Evolutionary conservation across 2,329 filamentous ascomycete genomes (phyloP), one percentile per base, ranked within the genome.

Genomic region (Fusarium sterilihyphosum): DNA sequence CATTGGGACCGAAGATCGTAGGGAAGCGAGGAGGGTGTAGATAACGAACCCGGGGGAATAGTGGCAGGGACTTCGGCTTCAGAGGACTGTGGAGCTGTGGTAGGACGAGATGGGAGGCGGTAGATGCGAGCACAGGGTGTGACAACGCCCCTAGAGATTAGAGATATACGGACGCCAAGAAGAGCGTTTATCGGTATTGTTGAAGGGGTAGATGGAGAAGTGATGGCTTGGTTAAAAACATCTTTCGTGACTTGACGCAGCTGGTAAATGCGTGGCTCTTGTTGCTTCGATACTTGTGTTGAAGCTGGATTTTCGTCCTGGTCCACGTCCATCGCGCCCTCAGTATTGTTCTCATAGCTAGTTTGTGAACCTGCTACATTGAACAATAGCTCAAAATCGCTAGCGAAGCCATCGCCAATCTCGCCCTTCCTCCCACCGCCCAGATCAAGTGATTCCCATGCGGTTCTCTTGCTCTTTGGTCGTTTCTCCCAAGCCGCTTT

Each of bases 101-200:
- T 37, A 1, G 77, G 70, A 5, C 63, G 65, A 4, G 85, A 82
- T 7, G n/a, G 96, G 22, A 98, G 90, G 20, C 94, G 92, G 83
- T 98, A 99, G 73, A 98, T 91, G 41, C 96, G 90, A 8, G 96
- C 94, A 80, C 92, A 93, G 7, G 90, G 84, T 1, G 84, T 86
- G 8, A 92, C 93, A 2, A 92, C 89, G 33, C 96, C 96, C 64
- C 94, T 91, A 44, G 88, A 86, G 14, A 93, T 80, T 52, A 96
- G 86, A 2, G 86, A 90, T 61, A 98, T 85, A 57, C 88, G 89
- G 52, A 95, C 88, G 0, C 90, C 92, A 60, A 92, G 84, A 43
- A 90, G 75, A 26, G 84, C 80, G 59, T 85, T 81, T 16, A 78
- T 65, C 1, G 83, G 82, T 9, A 83, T 80, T 1, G 75, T 58